Base-by-base conservation (phyloP, 2,329 filamentous ascomycete species). In the Zarea fungicola region DNA sequence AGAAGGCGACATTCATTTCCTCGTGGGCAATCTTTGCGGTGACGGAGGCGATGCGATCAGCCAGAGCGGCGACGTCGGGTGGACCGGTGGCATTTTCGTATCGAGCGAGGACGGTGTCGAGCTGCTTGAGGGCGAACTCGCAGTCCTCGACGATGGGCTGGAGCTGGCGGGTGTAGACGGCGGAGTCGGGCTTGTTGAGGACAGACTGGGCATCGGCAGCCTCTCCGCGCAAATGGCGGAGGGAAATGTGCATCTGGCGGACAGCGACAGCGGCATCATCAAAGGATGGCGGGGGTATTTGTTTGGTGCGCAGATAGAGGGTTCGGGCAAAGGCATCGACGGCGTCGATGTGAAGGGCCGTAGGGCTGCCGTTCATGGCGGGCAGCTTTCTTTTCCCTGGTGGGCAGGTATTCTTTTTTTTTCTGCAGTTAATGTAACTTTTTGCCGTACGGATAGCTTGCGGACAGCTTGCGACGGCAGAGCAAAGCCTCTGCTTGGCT, bases 211-310 rank as follows among this genome's bases (percentile, higher is more conserved):
- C 68, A 55, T 81, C 78, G 54, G 77, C 72, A 32, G 74, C 73
- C 64, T 84, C 81, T 54, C 73, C 68, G 48, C 76, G 78, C 22
- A 84, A 67, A 56, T 83, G 76, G 48, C 77, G 75, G 6, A 84
- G 67, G 11, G 75, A 74, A 6, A 72, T 72, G 55, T 83, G 75
- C 34, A 85, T 66, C 36, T 68, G 69, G 48, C 73, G 74, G 32
- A 83, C 72, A 29, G 74, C 72, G 13, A 64, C 60, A 13, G 76
- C 70, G 40, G 79, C 68, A 37, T 75, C 70, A 48, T 68, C 68
- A 50, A 81, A 77, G 35, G 75, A 69, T 3, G 70, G 64, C 14
- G 73, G 70, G 22, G 70, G 66, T 14, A 58, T 61, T 21, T 66
- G 59, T 54, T 74, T 74, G 44, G 75, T 72, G 51, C 77, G 76